phyloP scores from a whole-genome alignment of 2,329 filamentous ascomycete genomes.

The Zasmidium citrigriseum region DNA sequence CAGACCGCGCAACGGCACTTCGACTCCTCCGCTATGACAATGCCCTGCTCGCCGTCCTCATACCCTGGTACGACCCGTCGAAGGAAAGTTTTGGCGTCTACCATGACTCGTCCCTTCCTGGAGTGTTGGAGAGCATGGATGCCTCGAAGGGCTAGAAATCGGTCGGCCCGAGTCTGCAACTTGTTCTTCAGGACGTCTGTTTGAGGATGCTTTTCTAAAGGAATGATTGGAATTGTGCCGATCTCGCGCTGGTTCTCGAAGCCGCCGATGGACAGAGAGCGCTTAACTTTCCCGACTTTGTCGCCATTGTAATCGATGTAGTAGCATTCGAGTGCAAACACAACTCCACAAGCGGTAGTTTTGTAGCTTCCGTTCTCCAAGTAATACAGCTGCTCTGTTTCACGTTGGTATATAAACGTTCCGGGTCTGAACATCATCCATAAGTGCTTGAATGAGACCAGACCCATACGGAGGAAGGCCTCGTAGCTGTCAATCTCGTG shows the following conservation, averaged over 20 bases:
- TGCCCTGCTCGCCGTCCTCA: slow-evolving; percentile 1
- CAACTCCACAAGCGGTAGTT: not conserved
- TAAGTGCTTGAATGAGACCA: slow-evolving; percentile 1
- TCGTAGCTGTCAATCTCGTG: slow-evolving; percentile 4
- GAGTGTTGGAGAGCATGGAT: slow-evolving; percentile 7
- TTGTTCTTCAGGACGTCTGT: not conserved
- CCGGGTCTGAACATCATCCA: not conserved
- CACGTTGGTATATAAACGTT: not conserved
- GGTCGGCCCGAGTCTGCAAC: not conserved
- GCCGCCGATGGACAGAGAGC: not conserved
- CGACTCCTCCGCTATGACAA: not conserved
- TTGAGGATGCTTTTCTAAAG: not conserved
- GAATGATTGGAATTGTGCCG: not conserved
- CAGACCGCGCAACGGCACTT: slow-evolving; percentile 8
- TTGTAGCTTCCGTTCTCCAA: slow-evolving; percentile 4
- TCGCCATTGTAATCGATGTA: slow-evolving; percentile 6
- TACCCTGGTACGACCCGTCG: not conserved
- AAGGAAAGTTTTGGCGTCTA: slow-evolving; percentile 10
- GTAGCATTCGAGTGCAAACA: slow-evolving; percentile 4
- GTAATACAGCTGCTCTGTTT: slow-evolving; percentile 5
- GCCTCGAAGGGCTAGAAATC: slow-evolving; percentile 3
- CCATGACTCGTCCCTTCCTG: slow-evolving; percentile 5
- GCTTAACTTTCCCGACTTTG: slow-evolving; percentile 1
- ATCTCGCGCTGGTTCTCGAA: slow-evolving; percentile 8
- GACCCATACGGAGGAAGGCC: not conserved